phyloP scores from a whole-genome alignment of 164 flowering plant genomes.

The Magnolia officinalis region DNA sequence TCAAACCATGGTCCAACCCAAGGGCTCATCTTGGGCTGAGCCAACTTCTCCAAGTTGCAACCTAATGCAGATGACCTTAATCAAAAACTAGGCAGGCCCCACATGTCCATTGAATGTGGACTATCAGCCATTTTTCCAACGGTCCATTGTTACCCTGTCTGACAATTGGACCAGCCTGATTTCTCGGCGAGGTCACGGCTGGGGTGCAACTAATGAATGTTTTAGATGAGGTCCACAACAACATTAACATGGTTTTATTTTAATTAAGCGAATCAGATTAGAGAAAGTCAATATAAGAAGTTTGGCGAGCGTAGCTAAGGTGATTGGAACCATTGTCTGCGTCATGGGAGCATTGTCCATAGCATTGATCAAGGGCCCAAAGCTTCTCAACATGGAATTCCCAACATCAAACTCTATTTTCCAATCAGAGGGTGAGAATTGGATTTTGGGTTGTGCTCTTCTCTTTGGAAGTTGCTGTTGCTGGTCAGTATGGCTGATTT shows the following conservation, averaged over 20 bases:
- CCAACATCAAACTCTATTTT: slow-evolving; percentile 2
- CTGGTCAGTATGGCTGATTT: slow-evolving; percentile 66
- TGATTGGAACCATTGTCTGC: slow-evolving; percentile 46
- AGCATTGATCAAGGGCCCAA: slow-evolving; percentile 53
- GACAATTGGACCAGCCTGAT: no score
- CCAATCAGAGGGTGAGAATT: slow-evolving; percentile 24
- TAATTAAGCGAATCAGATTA: slow-evolving; percentile 21
- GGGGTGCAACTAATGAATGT: no score
- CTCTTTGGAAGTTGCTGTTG: slow-evolving; percentile 47
- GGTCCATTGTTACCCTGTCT: no score
- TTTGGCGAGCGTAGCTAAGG: slow-evolving; percentile 43
- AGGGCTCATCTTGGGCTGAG: no score
- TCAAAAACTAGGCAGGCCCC: no score
- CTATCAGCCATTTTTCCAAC: no score
- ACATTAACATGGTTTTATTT: neutral
- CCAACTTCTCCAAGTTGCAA: no score
- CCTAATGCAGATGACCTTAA: no score
- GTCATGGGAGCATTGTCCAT: slow-evolving; percentile 49
- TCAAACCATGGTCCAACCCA: no score
- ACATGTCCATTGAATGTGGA: no score
- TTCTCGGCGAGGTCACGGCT: no score
- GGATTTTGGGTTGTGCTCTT: slow-evolving; percentile 54
- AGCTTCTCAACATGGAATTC: slow-evolving; percentile 40
- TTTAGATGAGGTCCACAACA: neutral
- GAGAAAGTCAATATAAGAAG: slow-evolving; percentile 46